Conservation (phyloP, 2,329 filamentous ascomycete species). For the Lachnellula cervina region DNA sequence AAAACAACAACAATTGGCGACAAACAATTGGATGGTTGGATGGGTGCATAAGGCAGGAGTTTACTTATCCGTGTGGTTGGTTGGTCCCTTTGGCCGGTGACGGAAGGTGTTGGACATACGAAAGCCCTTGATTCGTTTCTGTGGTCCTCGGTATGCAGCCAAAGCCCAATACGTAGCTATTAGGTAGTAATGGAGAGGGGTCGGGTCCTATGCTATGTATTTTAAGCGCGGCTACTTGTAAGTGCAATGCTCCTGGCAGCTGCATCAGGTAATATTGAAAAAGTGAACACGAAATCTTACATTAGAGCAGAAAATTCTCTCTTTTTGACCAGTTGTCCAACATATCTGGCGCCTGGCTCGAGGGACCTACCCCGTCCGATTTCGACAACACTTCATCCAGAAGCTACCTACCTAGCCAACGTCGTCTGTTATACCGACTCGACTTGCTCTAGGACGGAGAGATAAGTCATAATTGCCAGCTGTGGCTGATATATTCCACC, state of each 20-base stretch:
- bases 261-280: background rate
- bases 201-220: background rate
- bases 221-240: background rate
- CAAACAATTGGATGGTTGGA: constrained; percentile 13
- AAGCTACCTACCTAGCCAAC: background rate
- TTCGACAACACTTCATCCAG: background rate
- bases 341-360: background rate
- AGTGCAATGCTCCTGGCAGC: background rate
- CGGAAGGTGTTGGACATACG: background rate
- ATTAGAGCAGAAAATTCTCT: background rate
- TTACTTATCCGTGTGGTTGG: constrained; percentile 7
- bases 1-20: constrained; percentile 16
- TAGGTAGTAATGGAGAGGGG: too few species aligned
- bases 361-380: background rate
- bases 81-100: background rate
- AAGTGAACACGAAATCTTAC: background rate
- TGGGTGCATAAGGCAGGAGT: constrained; percentile 15
- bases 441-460: background rate
- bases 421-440: background rate
- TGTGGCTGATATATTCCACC: background rate
- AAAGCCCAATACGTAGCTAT: background rate
- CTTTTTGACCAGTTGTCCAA: background rate
- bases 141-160: background rate
- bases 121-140: background rate
- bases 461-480: background rate